Conservation (phyloP, 1,284 basidiomycete genomes). For the Cutaneotrichosporon dermatis region DNA sequence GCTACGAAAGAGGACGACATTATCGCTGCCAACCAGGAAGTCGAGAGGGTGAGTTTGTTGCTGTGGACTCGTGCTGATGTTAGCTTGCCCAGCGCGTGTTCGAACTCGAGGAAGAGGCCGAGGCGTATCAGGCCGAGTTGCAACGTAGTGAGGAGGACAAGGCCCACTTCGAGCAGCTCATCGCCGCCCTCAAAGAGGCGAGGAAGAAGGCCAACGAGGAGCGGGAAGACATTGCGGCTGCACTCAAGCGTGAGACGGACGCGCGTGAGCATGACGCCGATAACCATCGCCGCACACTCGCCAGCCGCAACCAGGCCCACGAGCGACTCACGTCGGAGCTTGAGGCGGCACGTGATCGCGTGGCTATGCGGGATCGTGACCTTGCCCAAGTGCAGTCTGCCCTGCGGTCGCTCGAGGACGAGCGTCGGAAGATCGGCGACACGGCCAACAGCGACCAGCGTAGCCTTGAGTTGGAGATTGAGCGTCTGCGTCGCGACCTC, state of each 20-base stretch:
- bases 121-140: slow-evolving; percentile 54
- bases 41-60: slow-evolving; percentile 56
- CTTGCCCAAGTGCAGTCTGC: slow-evolving; percentile 68
- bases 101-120: slow-evolving; percentile 56
- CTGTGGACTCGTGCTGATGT: background rate
- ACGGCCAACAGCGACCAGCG: slow-evolving; percentile 75
- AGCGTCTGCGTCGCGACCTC: slow-evolving; percentile 79
- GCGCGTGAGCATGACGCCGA: slow-evolving; percentile 50
- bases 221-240: slow-evolving; percentile 63
- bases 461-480: slow-evolving; percentile 84
- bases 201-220: slow-evolving; percentile 46
- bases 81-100: slow-evolving; percentile 45
- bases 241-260: slow-evolving; percentile 56
- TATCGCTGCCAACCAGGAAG: slow-evolving; percentile 60
- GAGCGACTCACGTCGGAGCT: slow-evolving; percentile 44
- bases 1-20: slow-evolving; percentile 45
- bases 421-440: slow-evolving; percentile 66
- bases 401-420: slow-evolving; percentile 56
- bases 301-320: slow-evolving; percentile 48
- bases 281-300: slow-evolving; percentile 43
- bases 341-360: slow-evolving; percentile 49
- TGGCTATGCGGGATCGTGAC: slow-evolving; percentile 55
- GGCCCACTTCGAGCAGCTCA: slow-evolving; percentile 65
- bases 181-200: slow-evolving; percentile 73
- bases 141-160: slow-evolving; percentile 55